phyloP scores from a whole-genome alignment of 345 rosid genomes.

The Ricinus communis region DNA sequence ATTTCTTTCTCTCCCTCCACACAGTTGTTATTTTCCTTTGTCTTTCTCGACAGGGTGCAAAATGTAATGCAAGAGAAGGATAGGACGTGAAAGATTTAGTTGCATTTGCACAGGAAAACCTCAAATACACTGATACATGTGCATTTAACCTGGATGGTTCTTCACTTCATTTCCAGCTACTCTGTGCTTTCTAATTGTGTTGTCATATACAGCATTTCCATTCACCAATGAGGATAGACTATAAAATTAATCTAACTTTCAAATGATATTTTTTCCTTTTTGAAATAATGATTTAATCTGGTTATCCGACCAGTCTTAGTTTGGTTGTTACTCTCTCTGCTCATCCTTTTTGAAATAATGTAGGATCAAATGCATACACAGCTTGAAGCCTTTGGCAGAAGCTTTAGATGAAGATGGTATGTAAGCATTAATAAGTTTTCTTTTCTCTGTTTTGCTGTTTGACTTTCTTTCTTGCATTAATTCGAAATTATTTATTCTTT shows the following conservation, averaged over 20 bases:
- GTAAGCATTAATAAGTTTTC: constrained; percentile 41
- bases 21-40: neutral
- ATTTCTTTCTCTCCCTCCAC: neutral
- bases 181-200: constrained; percentile 5
- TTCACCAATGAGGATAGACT: neutral
- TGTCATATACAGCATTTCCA: neutral
- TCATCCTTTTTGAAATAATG: constrained; percentile 70
- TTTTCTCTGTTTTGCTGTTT: neutral
- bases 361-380: constrained; percentile 97
- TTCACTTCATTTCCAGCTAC: neutral
- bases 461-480: neutral
- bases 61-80: constrained; percentile 76
- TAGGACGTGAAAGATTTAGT: constrained; percentile 79
- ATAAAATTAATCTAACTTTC: neutral
- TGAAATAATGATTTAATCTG: too few species aligned
- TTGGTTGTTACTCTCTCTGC: constrained; percentile 29
- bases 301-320: constrained; percentile 1
- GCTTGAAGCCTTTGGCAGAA: constrained; percentile 87
- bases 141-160: constrained; percentile 38
- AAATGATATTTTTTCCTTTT: neutral
- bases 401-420: constrained; percentile 95
- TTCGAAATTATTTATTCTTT: constrained; percentile 20
- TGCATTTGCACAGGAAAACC: constrained; percentile 58
- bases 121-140: constrained; percentile 78
- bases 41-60: constrained; percentile 56